Evolutionary conservation across 352 stramenopile genomes (phyloP).

Genomic region (Pythium scleroteichum): DNA sequence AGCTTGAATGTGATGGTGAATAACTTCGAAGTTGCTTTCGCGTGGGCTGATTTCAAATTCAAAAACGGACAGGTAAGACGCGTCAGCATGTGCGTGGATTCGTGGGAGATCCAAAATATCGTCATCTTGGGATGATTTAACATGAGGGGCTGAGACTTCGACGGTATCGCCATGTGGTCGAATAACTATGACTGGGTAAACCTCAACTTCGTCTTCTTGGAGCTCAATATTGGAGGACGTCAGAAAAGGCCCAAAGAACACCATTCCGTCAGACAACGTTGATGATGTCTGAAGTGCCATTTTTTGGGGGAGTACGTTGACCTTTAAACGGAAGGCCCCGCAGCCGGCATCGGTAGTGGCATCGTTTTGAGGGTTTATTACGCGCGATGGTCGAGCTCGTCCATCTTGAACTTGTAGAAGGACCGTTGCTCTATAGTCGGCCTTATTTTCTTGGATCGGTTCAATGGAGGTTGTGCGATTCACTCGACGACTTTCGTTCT

Average conservation of each 20-base stretch:
- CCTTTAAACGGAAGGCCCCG: constrained; percentile 21
- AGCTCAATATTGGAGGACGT: constrained; percentile 50
- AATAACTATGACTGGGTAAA: constrained; percentile 64
- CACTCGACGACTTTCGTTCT: constrained; percentile 24
- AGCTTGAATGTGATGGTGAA: constrained; percentile 52
- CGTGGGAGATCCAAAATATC: not conserved
- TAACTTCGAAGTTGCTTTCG: constrained; percentile 59
- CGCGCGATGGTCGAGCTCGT: constrained; percentile 38
- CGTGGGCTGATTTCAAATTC: constrained; percentile 54
- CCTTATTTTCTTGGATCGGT: not conserved
- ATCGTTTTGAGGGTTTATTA: constrained; percentile 23
- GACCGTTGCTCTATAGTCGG: constrained; percentile 24
- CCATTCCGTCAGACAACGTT: constrained; percentile 23
- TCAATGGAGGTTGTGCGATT: constrained; percentile 9
- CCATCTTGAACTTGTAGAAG: constrained; percentile 37
- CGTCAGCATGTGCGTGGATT: constrained; percentile 20
- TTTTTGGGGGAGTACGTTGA: constrained; percentile 43
- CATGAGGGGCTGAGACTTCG: constrained; percentile 21
- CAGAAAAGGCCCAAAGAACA: constrained; percentile 43
- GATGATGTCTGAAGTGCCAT: constrained; percentile 39
- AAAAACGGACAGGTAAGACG: constrained; percentile 54
- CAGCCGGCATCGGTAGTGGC: too few species aligned
- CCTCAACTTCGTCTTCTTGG: constrained; percentile 60
- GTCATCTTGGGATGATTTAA: not conserved
- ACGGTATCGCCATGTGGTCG: constrained; percentile 40